A percentile compares a stretch with the other conserved stretches of the same genome.
phyloP scores from a whole-genome alignment of 345 rosid species.

The Rhizophora apiculata region DNA sequence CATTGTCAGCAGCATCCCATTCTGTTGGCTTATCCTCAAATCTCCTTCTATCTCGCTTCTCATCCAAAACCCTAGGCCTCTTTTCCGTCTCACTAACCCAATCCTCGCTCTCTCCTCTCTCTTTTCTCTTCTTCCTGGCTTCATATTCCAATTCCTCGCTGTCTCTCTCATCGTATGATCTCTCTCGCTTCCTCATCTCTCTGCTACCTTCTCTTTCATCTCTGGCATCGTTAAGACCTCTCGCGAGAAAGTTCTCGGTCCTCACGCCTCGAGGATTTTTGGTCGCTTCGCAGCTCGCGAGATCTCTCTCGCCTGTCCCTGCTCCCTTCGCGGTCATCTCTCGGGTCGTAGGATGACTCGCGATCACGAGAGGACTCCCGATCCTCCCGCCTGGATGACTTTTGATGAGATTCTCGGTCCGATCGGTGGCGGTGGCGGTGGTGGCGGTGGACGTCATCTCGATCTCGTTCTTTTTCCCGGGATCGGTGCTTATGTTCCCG shows the following conservation, averaged over 20 bases:
- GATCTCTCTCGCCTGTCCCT: constrained; percentile 31
- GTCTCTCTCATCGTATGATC: constrained; percentile 33
- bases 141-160: constrained; percentile 38
- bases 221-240: constrained; percentile 30
- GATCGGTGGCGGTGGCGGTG: constrained; percentile 47
- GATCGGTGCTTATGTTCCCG: constrained; percentile 44
- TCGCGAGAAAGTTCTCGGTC: constrained; percentile 17
- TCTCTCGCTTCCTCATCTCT: constrained; percentile 36
- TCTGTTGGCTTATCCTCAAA: constrained; percentile 47
- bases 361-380: constrained; percentile 37
- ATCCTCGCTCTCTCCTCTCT: constrained; percentile 14
- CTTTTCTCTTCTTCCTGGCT: constrained; percentile 22
- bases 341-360: constrained; percentile 27
- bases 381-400: constrained; percentile 38
- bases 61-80: constrained; percentile 11
- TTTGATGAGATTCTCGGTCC: constrained; percentile 39
- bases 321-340: constrained; percentile 17
- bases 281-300: constrained; percentile 19
- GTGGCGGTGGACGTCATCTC: constrained; percentile 28
- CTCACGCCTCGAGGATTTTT: constrained; percentile 15
- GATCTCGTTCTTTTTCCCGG: constrained; percentile 21
- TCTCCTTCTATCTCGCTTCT: constrained; percentile 43
- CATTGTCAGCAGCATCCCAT: constrained; percentile 9
- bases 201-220: constrained; percentile 35
- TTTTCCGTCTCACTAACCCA: background rate